phyloP scores from a whole-genome alignment of 2,329 filamentous ascomycete species.

The Lachnellula cervina region DNA sequence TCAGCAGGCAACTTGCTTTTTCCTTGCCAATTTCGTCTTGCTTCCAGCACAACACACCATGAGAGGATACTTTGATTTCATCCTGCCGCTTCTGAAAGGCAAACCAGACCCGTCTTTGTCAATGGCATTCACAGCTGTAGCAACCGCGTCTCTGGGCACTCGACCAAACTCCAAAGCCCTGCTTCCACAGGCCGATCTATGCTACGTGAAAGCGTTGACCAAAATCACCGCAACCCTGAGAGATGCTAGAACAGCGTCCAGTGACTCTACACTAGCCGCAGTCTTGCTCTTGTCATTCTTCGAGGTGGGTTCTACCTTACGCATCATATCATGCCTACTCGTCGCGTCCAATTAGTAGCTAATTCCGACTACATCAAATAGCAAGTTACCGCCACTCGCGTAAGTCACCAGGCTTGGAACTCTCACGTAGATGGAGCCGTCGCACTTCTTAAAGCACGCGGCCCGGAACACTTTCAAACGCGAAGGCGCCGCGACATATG shows the following conservation, averaged over 20 bases:
- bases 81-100: constrained; percentile 47
- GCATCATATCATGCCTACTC: neutral
- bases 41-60: constrained; percentile 46
- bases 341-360: neutral
- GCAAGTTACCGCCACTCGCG: constrained; percentile 45
- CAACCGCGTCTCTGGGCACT: constrained; percentile 51
- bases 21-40: constrained; percentile 56
- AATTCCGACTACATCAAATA: constrained; percentile 22
- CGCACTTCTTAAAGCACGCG: constrained; percentile 51
- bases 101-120: constrained; percentile 22
- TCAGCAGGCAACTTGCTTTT: constrained; percentile 52
- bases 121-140: constrained; percentile 48
- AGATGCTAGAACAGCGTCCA: constrained; percentile 42
- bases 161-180: constrained; percentile 34
- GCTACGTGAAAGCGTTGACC: constrained; percentile 50
- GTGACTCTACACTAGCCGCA: constrained; percentile 52
- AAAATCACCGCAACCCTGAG: constrained; percentile 47
- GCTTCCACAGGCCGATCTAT: constrained; percentile 39
- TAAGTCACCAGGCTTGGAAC: constrained; percentile 53
- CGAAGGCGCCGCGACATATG: constrained; percentile 51
- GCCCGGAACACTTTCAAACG: constrained; percentile 46
- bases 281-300: constrained; percentile 56
- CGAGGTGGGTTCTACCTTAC: constrained; percentile 40
- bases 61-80: constrained; percentile 53
- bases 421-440: constrained; percentile 57